Percentiles rank a stretch among this genome's conserved stretches.
phyloP scores from a whole-genome alignment of 2,329 filamentous ascomycete species.

The Alternaria sp. region DNA sequence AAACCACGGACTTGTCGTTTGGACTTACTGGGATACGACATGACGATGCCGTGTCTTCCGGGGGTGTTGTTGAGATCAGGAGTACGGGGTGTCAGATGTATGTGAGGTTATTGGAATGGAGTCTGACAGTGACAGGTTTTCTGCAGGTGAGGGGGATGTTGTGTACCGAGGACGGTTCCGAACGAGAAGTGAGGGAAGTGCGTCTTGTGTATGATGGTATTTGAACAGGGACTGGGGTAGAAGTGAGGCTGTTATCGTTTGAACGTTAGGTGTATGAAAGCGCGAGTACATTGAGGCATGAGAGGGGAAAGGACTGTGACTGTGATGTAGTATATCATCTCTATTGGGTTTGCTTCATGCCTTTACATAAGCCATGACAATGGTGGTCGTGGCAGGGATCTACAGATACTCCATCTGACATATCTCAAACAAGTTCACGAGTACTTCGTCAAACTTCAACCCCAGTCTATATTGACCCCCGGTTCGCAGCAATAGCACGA shows the following conservation, averaged over 20 bases:
- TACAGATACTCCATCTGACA: not conserved
- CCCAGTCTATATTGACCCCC: conserved; percentile 6
- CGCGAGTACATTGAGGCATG: not conserved
- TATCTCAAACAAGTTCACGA: not conserved
- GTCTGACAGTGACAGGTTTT: conserved; percentile 3
- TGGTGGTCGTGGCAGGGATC: not conserved
- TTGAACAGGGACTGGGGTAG: not conserved
- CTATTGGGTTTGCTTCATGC: not conserved
- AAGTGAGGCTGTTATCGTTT: not conserved
- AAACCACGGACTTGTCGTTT: not conserved
- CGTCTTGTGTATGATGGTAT: not conserved
- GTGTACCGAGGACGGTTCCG: not conserved
- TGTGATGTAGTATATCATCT: not conserved
- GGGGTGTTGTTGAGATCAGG: not conserved
- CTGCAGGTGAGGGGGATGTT: not conserved
- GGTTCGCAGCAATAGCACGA: conserved; percentile 44
- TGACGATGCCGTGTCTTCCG: not conserved
- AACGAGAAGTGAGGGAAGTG: not conserved
- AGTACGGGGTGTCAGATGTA: not conserved
- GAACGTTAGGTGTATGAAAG: not conserved
- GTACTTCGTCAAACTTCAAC: not conserved
- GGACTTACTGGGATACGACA: not conserved
- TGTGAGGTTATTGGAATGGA: conserved; percentile 10
- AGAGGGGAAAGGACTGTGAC: not conserved
- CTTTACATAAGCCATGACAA: not conserved